A percentile compares a stretch with the other conserved stretches of the same genome.
These are phyloP conservation scores for Hirschioporus abietinus DNA, from an alignment of 768 basidiomycete genomes.

Conservation along the genomic window DNA sequence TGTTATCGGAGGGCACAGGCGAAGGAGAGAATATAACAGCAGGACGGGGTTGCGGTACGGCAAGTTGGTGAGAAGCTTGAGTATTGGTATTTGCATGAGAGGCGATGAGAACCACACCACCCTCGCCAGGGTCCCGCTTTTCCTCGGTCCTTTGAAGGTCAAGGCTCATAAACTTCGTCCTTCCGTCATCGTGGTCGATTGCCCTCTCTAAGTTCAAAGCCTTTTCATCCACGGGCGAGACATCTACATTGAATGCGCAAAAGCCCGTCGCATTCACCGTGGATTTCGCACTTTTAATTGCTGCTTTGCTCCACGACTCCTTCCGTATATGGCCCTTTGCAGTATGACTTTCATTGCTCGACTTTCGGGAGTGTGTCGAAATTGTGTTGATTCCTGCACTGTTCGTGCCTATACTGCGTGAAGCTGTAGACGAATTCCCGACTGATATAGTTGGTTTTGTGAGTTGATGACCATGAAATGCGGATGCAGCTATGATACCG, in stretches of 20 bases:
- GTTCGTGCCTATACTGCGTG: not conserved
- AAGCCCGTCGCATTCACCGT: slow-evolving; percentile 17
- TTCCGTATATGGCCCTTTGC: slow-evolving; percentile 26
- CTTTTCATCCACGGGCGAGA: not conserved
- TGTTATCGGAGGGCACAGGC: slow-evolving; percentile 24
- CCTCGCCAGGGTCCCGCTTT: slow-evolving; percentile 3
- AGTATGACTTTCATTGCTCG: not conserved
- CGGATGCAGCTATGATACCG: slow-evolving; percentile 61
- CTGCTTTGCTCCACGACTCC: slow-evolving; percentile 34
- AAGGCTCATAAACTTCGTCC: slow-evolving; percentile 18
- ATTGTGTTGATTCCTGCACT: not conserved
- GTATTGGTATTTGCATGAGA: not conserved
- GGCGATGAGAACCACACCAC: slow-evolving; percentile 3
- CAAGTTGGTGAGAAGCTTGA: slow-evolving; percentile 14
- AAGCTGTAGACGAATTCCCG: slow-evolving; percentile 14
- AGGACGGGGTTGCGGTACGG: slow-evolving; percentile 9
- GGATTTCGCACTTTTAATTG: slow-evolving; percentile 31
- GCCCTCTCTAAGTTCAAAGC: not conserved
- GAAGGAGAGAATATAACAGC: slow-evolving; percentile 18
- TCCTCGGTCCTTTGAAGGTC: slow-evolving; percentile 5
- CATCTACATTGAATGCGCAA: not conserved
- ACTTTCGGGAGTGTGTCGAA: slow-evolving; percentile 1
- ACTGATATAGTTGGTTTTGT: slow-evolving; percentile 38
- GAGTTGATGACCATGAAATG: slow-evolving; percentile 61
- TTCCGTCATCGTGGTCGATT: slow-evolving; percentile 13